Conservation (phyloP, 73 alveolate species). For the Paramecium pentaurelia region DNA sequence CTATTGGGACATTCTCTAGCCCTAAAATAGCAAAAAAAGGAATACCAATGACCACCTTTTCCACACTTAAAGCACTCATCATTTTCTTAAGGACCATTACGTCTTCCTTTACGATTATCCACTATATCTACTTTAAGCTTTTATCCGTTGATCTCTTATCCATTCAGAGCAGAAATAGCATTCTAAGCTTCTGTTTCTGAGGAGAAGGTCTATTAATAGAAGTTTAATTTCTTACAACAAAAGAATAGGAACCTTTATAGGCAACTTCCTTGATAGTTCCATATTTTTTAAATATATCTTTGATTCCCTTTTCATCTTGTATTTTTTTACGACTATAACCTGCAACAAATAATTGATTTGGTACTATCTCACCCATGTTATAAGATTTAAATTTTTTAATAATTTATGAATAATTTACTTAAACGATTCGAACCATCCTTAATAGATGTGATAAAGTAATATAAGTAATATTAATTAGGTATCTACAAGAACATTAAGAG, state of each 20-base stretch:
- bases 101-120: slow-evolving; percentile 11
- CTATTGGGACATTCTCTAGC: slow-evolving; percentile 36
- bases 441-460: neutral
- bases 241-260: slow-evolving; percentile 3
- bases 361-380: slow-evolving; percentile 18
- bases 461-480: neutral
- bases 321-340: neutral
- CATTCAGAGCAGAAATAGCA: neutral
- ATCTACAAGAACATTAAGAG: neutral
- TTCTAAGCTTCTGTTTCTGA: neutral
- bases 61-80: slow-evolving; percentile 33
- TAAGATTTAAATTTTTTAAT: neutral
- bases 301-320: neutral
- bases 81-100: neutral
- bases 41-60: slow-evolving; percentile 30
- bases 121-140: neutral
- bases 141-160: neutral
- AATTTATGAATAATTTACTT: neutral
- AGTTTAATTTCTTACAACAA: neutral
- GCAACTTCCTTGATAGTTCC: slow-evolving; percentile 1
- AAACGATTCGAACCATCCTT: neutral
- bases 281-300: neutral
- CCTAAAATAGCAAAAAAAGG: neutral
- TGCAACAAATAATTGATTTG: slow-evolving; percentile 23
- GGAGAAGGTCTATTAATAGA: neutral